These are phyloP conservation scores for Leccinum incarnatum DNA, from an alignment of 768 basidiomycete species.

Conservation along the genomic window DNA sequence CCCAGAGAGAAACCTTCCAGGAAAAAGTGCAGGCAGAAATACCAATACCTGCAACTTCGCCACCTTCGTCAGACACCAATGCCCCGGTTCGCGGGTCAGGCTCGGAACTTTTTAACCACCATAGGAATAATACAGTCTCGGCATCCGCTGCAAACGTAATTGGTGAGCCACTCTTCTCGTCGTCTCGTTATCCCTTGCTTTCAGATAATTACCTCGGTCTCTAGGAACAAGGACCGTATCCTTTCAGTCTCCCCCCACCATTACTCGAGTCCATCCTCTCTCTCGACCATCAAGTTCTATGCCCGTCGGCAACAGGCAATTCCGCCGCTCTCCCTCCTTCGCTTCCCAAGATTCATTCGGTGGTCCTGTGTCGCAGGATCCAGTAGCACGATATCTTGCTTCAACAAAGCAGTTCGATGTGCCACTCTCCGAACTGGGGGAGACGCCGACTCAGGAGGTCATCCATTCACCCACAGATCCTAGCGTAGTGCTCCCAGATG, in stretches of 20 bases:
- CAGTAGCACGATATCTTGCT: slow-evolving; percentile 44
- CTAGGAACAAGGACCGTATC: slow-evolving; percentile 33
- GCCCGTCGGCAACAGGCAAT: slow-evolving; percentile 20
- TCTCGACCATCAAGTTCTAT: slow-evolving; percentile 22
- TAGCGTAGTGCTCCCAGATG: slow-evolving; percentile 49
- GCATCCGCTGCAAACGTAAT: slow-evolving; percentile 30
- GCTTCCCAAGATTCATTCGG: slow-evolving; percentile 65
- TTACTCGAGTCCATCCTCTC: slow-evolving; percentile 9
- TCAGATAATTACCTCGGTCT: slow-evolving; percentile 28
- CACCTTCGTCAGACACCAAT: slow-evolving; percentile 22
- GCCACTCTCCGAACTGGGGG: slow-evolving; percentile 57
- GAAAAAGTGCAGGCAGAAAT: slow-evolving; percentile 16
- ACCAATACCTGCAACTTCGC: slow-evolving; percentile 19
- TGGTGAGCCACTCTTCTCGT: slow-evolving; percentile 29
- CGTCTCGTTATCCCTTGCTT: slow-evolving; percentile 19
- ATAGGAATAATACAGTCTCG: slow-evolving; percentile 24
- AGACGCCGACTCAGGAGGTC: slow-evolving; percentile 28
- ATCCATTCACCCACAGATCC: slow-evolving; percentile 38
- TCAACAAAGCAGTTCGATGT: slow-evolving; percentile 49
- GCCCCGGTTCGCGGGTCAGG: slow-evolving; percentile 24
- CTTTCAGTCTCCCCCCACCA: slow-evolving; percentile 33
- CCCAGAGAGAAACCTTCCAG: slow-evolving; percentile 51
- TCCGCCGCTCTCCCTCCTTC: slow-evolving; percentile 35
- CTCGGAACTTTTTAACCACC: slow-evolving; percentile 26
- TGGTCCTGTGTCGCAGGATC: slow-evolving; percentile 47